Conservation (phyloP, 352 stramenopile genomes). For the Phytophthora fragariae region DNA sequence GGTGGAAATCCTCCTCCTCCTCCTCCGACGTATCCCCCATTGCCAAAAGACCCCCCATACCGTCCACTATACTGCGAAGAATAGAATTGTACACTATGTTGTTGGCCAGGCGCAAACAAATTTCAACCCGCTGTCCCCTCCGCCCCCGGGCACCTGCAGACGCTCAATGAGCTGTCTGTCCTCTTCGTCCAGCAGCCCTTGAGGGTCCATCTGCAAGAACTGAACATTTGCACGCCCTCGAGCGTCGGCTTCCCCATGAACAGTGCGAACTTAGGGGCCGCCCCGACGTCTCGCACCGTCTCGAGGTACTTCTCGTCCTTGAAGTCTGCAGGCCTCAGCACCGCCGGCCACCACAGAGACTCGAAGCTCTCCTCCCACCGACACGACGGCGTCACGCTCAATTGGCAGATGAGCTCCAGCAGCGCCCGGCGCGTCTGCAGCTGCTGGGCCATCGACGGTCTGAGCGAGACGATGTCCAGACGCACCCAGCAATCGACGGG, state of each 20-base stretch:
- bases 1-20: not conserved
- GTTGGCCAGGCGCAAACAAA: conserved; percentile 24
- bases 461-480: conserved; percentile 17
- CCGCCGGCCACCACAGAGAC: conserved; percentile 28
- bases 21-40: not conserved
- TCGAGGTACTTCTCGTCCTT: conserved; percentile 25
- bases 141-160: not conserved
- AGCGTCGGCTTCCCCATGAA: conserved; percentile 24
- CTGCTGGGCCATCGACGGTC: conserved; percentile 11
- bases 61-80: conserved; percentile 26
- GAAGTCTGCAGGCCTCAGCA: conserved; percentile 18
- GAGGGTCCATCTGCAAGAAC: conserved; percentile 28
- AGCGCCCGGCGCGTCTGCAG: conserved; percentile 21
- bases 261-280: conserved; percentile 18
- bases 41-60: conserved; percentile 9
- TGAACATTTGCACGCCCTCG: conserved; percentile 25
- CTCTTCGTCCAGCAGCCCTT: conserved; percentile 8
- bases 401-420: conserved; percentile 30
- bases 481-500: conserved; percentile 20
- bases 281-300: conserved; percentile 10
- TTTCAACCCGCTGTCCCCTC: conserved; percentile 16
- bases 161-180: conserved; percentile 18
- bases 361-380: conserved; percentile 30
- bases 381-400: conserved; percentile 20
- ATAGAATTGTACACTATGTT: conserved; percentile 26